Evolutionary conservation across 306 rosid species (phyloP).

Genomic region (Inga leiocalycina): DNA sequence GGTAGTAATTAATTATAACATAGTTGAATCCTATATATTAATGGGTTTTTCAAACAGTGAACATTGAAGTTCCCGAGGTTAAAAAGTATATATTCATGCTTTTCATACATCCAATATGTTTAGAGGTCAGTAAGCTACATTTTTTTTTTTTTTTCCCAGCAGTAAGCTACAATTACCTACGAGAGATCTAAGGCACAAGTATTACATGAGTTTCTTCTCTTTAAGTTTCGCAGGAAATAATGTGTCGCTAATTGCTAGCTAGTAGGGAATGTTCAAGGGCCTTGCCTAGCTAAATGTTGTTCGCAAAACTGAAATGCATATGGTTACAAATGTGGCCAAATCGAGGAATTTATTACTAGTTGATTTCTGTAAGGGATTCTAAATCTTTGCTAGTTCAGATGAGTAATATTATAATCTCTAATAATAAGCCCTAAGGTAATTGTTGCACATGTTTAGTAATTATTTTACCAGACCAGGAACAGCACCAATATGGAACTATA

Average conservation of each 20-base stretch:
- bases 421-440: not conserved
- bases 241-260: not conserved
- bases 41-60: conserved; percentile 29
- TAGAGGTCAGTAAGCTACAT: not conserved
- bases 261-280: not conserved
- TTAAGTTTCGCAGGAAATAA: not conserved
- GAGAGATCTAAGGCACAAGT: not conserved
- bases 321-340: not conserved
- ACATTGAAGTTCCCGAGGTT: conserved; percentile 22
- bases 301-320: not conserved
- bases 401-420: not conserved
- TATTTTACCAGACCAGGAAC: not conserved
- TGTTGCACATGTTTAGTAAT: not conserved
- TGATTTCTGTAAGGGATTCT: not conserved
- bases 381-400: not conserved
- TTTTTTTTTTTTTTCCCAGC: not conserved
- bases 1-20: not conserved
- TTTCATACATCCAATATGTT: not conserved
- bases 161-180: not conserved
- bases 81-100: not conserved
- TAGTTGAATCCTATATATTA: conserved; percentile 29
- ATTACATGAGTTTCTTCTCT: not conserved
- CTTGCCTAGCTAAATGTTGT: not conserved
- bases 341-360: not conserved
- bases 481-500: not conserved